Base-by-base conservation (phyloP, 2,329 filamentous ascomycete species). In the Clonostachys rhizophaga region DNA sequence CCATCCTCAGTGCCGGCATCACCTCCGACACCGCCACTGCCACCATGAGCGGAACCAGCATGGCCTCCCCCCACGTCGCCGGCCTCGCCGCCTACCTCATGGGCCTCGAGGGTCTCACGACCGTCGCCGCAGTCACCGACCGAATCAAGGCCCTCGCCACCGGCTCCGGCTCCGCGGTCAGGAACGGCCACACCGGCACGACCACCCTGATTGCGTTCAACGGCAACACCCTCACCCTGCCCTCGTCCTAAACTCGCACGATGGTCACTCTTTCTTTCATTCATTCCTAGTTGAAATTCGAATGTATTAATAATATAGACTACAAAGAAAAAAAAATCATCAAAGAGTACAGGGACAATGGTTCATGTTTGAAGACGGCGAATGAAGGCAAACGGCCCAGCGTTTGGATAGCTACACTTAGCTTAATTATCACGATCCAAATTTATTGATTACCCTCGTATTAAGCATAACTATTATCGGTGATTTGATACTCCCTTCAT, bases 81-180 rank as follows among this genome's bases (percentile, higher is more conserved):
- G 86, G 86, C 43, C 70, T 89, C 5, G 82, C 81, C 13, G 83
- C 83, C 30, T 89, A 88, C 64, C 67, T 89, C 34, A 82, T 88
- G 69, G 57, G 67, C 45, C 71, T 82, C 47, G 76, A 81, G 65
- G 56, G 63, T 46, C 62, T 83, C 50, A 69, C 62, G 8, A 63
- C 65, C 43, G 53, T 62, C n/a, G 42, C 47, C 16, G 49, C 58
- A 24, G 68, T 76, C 20, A 64, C 60, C 39, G 65, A 57, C 12
- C 71, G 82, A 47, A 75, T 85, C 58, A 75, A 75, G 66, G 60
- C 66, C 50, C 72, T 85, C 24, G 81, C 78, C 40, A 54, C 55
- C n/a, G 52, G 59, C 36, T 70, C 71, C 3, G 71, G 72, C 39
- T 72, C 75, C 5, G 40, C 43, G 6, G 78, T 80, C 47, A 41